Percentiles rank a stretch among this genome's conserved stretches.
These are phyloP conservation scores for Ascochyta koolunga DNA, from an alignment of 2,329 filamentous ascomycete species.

Conservation along the genomic window DNA sequence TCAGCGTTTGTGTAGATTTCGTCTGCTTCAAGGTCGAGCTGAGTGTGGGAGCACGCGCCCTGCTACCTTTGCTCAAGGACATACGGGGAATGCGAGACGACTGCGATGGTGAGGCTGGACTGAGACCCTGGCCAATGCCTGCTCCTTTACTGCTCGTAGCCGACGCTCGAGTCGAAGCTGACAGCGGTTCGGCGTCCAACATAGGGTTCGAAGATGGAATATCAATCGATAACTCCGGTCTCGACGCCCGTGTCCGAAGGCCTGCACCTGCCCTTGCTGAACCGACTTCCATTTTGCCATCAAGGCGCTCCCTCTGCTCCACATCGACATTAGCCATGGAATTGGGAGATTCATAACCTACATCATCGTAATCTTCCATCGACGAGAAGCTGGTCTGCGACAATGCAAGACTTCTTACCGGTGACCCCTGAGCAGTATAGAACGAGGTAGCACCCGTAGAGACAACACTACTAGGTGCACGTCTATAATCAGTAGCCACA, in stretches of 20 bases:
- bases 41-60: constrained; percentile 13
- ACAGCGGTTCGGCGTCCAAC: constrained; percentile 5
- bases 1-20: constrained; percentile 19
- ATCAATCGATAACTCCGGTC: constrained; percentile 28
- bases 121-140: not conserved
- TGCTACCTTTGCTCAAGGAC: constrained; percentile 2
- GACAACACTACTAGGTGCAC: constrained; percentile 23
- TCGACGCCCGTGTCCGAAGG: constrained; percentile 3
- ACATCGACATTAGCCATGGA: constrained; percentile 23
- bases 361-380: constrained; percentile 16
- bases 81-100: constrained; percentile 39
- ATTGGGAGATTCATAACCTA: constrained; percentile 7
- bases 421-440: constrained; percentile 31
- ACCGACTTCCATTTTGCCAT: not conserved
- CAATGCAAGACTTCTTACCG: constrained; percentile 36
- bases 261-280: not conserved
- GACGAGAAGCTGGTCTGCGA: constrained; percentile 30
- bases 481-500: constrained; percentile 7
- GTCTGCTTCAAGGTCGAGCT: constrained; percentile 24
- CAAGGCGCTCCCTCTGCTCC: constrained; percentile 13
- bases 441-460: constrained; percentile 31
- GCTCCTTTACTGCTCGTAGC: constrained; percentile 14
- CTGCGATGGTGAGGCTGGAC: constrained; percentile 13
- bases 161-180: constrained; percentile 9
- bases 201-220: constrained; percentile 15